Base-by-base conservation (phyloP, 176 grass and related monocot species). In the Miscanthus lutarioriparius region DNA sequence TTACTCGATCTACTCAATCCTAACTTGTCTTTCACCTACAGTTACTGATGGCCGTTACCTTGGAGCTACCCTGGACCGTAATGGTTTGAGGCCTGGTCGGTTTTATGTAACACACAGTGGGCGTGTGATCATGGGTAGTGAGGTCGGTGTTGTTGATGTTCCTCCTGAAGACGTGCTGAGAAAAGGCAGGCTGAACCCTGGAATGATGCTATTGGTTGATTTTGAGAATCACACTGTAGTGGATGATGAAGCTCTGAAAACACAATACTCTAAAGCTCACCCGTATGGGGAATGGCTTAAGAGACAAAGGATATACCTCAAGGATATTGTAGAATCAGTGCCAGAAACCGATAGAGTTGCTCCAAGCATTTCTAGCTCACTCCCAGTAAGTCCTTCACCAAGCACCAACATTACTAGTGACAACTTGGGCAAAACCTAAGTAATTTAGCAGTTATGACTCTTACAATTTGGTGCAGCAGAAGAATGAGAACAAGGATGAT, bases 121-220 rank as follows among this genome's bases (percentile, higher is more conserved):
- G 41, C 91, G 96, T 56, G 96, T 99, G 67, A 91, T 99, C 47
- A 99, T 99, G 96, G 96, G 88, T 45, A 99, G 96, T 76, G 96
- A 99, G 91, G 96, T 99, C 54, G 96, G 96, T 72, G 93, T 99
- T 59, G 93, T 99, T 10, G 91, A 99, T 88, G 84, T 99, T 90
- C 86, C 93, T 82, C 75, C 96, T 12, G 78, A 87, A 84, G 93
- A 99, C 79, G 93, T 99, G 51, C 76, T 83, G 54, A 94, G 90
- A 81, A 99, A 99, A 84, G 96, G 96, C 70, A 91, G 96, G 47
- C 82, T 99, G 19, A 96, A 99, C 79, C 96, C 96, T 81, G 96
- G 96, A 76, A 99, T 99, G 96, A 99, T 99, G 96, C 75, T 99
- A 40, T 82, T 99, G 38, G 96, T 99, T 62, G 96, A 99, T 85